Evolutionary conservation across 2,329 filamentous ascomycete genomes (phyloP).

Genomic region (Kalmusia sp.): DNA sequence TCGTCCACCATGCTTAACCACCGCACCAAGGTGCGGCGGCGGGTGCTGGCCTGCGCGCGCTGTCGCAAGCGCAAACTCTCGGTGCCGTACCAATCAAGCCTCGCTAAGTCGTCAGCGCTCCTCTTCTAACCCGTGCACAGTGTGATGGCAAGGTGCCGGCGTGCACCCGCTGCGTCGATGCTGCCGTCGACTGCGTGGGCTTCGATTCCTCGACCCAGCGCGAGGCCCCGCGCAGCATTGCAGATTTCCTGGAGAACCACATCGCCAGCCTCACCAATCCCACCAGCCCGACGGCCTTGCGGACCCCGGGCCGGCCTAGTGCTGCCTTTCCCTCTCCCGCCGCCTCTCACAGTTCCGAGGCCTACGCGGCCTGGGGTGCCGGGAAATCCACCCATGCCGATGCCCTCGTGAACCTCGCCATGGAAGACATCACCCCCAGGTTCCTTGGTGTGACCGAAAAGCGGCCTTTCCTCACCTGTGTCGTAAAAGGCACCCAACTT

Average conservation of each 20-base stretch:
- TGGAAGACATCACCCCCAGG: slow-evolving; percentile 44
- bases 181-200: slow-evolving; percentile 39
- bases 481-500: slow-evolving; percentile 43
- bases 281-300: slow-evolving; percentile 21
- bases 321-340: slow-evolving; percentile 33
- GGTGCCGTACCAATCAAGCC: slow-evolving; percentile 26
- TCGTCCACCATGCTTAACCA: slow-evolving; percentile 36
- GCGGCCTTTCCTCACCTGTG: slow-evolving; percentile 40
- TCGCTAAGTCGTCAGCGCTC: slow-evolving; percentile 8
- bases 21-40: slow-evolving; percentile 42
- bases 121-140: slow-evolving; percentile 29
- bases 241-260: slow-evolving; percentile 41
- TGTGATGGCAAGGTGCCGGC: slow-evolving; percentile 46
- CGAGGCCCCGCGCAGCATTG: slow-evolving; percentile 42
- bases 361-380: slow-evolving; percentile 13
- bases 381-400: slow-evolving; percentile 41
- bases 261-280: slow-evolving; percentile 36
- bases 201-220: slow-evolving; percentile 44
- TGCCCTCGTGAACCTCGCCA: slow-evolving; percentile 40
- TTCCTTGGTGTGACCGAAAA: slow-evolving; percentile 45
- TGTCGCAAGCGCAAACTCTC: slow-evolving; percentile 45
- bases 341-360: slow-evolving; percentile 31
- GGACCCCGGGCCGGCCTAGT: slow-evolving; percentile 20
- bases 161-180: slow-evolving; percentile 42
- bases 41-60: slow-evolving; percentile 45